Evolutionary conservation across 2,329 filamentous ascomycete species (phyloP).

Genomic region (Hymenoscyphus infarciens): DNA sequence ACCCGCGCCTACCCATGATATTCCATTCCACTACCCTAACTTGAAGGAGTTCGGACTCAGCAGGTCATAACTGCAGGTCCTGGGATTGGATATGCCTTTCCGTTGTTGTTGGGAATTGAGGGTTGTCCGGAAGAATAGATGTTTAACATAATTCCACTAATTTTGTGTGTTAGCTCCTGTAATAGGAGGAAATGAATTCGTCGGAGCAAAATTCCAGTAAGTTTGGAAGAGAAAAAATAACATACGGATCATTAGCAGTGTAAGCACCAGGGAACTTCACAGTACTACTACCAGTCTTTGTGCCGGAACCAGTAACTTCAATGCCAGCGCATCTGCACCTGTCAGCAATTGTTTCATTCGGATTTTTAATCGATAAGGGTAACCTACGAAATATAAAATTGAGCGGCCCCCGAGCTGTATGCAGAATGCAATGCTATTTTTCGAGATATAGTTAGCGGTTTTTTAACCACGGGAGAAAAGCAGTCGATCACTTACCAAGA

Average conservation of each 20-base stretch:
- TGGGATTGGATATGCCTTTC: slow-evolving; percentile 42
- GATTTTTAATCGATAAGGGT: slow-evolving; percentile 35
- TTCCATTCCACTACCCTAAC: too few species aligned
- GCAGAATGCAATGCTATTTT: slow-evolving; percentile 45
- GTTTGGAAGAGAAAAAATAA: neutral
- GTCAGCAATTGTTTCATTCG: neutral
- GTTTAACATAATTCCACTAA: slow-evolving; percentile 34
- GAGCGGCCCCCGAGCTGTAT: slow-evolving; percentile 30
- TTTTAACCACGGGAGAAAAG: too few species aligned
- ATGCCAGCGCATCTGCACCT: slow-evolving; percentile 41
- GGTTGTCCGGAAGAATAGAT: slow-evolving; percentile 37
- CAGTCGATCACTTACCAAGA: slow-evolving; percentile 35
- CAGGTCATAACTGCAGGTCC: slow-evolving; percentile 1
- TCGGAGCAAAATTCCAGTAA: too few species aligned
- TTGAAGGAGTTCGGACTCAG: neutral
- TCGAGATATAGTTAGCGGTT: too few species aligned
- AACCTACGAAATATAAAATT: slow-evolving; percentile 31
- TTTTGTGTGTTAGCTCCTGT: slow-evolving; percentile 15
- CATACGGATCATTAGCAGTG: slow-evolving; percentile 42
- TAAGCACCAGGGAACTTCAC: slow-evolving; percentile 49
- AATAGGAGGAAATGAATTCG: too few species aligned
- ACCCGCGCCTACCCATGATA: too few species aligned
- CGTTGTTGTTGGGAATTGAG: slow-evolving; percentile 36
- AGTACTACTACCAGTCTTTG: slow-evolving; percentile 38
- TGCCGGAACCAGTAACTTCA: slow-evolving; percentile 44